A percentile compares a stretch with the other conserved stretches of the same genome.
phyloP scores from a whole-genome alignment of 2,329 filamentous ascomycete genomes.

The Cladobotryum protrusum region DNA sequence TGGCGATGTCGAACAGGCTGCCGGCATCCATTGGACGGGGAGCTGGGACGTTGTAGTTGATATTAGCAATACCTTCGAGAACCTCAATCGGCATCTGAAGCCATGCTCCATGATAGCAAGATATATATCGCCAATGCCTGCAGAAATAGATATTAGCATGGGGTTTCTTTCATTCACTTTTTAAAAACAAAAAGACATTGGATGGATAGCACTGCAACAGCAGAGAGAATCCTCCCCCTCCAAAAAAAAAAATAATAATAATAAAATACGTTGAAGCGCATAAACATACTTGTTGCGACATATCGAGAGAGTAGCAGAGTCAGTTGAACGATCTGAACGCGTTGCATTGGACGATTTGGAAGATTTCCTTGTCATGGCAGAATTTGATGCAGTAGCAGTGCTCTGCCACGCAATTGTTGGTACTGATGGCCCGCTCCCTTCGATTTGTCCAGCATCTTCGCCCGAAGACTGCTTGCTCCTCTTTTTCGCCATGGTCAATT shows the following conservation, averaged over 20 bases:
- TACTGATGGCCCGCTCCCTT: neutral
- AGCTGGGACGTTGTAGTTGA: conserved; percentile 70
- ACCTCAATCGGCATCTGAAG: conserved; percentile 72
- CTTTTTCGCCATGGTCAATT: conserved; percentile 38
- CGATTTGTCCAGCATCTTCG: neutral
- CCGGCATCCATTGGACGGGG: conserved; percentile 73
- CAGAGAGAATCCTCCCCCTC: neutral
- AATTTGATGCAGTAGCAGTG: neutral
- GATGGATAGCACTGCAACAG: neutral
- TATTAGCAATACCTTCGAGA: conserved; percentile 70
- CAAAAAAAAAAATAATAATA: neutral
- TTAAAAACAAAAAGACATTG: too few relatives aligned
- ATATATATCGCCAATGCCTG: conserved; percentile 82
- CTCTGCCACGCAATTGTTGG: neutral
- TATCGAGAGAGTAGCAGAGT: conserved; percentile 19
- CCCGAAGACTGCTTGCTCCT: conserved; percentile 38
- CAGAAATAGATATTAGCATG: neutral
- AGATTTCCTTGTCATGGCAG: conserved; percentile 6
- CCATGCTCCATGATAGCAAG: conserved; percentile 78
- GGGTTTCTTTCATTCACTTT: neutral
- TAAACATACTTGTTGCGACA: conserved; percentile 62
- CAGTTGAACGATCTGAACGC: neutral
- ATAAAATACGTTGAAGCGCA: neutral
- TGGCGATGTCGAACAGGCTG: conserved; percentile 77
- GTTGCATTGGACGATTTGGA: conserved; percentile 10